Base-by-base conservation (phyloP, 371 early-diverging fungal species). In the Smittium culicis region DNA sequence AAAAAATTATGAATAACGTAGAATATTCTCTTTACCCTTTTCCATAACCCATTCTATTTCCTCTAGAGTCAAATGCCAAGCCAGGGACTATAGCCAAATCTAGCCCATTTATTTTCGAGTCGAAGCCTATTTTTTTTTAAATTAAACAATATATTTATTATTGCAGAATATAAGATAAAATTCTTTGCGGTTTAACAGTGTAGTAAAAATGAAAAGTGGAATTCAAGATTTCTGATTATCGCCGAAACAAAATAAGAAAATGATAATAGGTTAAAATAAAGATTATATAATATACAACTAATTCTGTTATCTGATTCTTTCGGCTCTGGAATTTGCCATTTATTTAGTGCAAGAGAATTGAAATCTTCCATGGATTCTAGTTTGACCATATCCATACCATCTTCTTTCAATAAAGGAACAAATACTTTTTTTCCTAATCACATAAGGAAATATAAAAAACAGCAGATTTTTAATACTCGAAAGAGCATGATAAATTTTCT, bases 251-350 rank as follows among this genome's bases (percentile, higher is more conserved):
- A n/a, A n/a, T n/a, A n/a, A n/a, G n/a, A n/a, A n/a, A n/a, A n/a
- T n/a, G n/a, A n/a, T n/a, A n/a, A n/a, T 25, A 3, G 29, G 8
- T 56, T 33, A 35, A 34, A 56, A 33, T 31, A 5, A 20, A 64
- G 33, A 35, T 61, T 57, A 66, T 28, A 65, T 66, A 45, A 66
- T 69, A 35, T 73, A 68, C 58, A 32, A 24, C 59, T 35, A 70
- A n/a, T 1, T 64, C 64, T 66, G 20, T 0, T 0, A 35, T 72
- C 29, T 1, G 63, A 63, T 65, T 24, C 0, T 1, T 33, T 3
- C 0, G 85, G 85, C 55, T 83, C 85, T 2, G 70, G 72, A 55
- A 85, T 85, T 25, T 79, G 80, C 85, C 85, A 85, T 58, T 61
- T 68, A 69, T 85, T 83, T 56, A 32, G 11, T 0, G 72, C 69